These are phyloP conservation scores for Metschnikowia corniflorae DNA, from an alignment of 805 yeast species.

Conservation along the genomic window DNA sequence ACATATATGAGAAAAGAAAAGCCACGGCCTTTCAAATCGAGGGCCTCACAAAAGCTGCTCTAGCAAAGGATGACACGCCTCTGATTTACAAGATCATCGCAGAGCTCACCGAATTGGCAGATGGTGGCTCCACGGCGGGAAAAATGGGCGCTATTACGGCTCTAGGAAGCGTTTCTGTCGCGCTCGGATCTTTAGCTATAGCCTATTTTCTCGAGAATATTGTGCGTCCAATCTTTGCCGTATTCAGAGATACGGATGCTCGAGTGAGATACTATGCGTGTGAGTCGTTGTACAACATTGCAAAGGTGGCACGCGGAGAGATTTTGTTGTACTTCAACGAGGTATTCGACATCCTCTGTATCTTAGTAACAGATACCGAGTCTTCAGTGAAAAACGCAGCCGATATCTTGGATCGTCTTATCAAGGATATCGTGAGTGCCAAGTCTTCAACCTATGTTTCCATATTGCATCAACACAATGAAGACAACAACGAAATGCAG, in stretches of 20 bases:
- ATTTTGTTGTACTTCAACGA: conserved; percentile 88
- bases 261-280: conserved; percentile 95
- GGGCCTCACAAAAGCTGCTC: conserved; percentile 65
- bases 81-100: conserved; percentile 61
- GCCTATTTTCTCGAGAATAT: conserved; percentile 80
- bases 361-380: conserved; percentile 86
- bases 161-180: conserved; percentile 92
- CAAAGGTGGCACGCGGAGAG: conserved; percentile 95
- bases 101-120: conserved; percentile 76
- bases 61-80: conserved; percentile 57
- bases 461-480: conserved; percentile 50
- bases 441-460: conserved; percentile 87
- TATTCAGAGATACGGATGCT: conserved; percentile 97
- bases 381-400: conserved; percentile 93
- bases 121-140: conserved; percentile 62
- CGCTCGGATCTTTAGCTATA: conserved; percentile 79
- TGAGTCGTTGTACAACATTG: conserved; percentile 91
- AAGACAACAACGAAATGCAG: conserved; percentile 27
- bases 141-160: conserved; percentile 96
- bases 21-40: conserved; percentile 65
- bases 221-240: conserved; percentile 88
- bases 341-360: conserved; percentile 88
- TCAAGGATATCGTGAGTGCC: conserved; percentile 93
- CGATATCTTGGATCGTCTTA: conserved; percentile 80
- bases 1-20: conserved; percentile 44